Conservation (phyloP, 2,329 filamentous ascomycete genomes). For the Thielaviopsis euricoi region DNA sequence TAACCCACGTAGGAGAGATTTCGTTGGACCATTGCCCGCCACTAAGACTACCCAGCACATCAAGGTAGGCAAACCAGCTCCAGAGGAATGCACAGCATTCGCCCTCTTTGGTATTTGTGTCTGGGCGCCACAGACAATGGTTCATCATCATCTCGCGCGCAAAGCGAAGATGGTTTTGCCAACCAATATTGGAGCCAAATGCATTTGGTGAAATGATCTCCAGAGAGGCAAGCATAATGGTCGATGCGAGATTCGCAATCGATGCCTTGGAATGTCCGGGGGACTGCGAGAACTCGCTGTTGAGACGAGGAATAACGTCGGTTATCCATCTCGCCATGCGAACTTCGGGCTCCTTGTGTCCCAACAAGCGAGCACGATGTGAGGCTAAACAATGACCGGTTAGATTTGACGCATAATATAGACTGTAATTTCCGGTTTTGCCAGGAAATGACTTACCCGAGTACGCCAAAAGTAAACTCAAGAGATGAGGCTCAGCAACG, state of each 20-base stretch:
- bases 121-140: constrained; percentile 19
- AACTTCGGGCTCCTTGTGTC: constrained; percentile 56
- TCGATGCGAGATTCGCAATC: constrained; percentile 50
- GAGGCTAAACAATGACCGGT: constrained; percentile 32
- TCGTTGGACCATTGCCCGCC: constrained; percentile 36
- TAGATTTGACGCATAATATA: not conserved
- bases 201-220: constrained; percentile 71
- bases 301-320: constrained; percentile 48
- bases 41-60: constrained; percentile 57
- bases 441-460: constrained; percentile 27
- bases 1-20: constrained; percentile 29
- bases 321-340: constrained; percentile 69
- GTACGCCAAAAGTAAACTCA: constrained; percentile 65
- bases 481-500: constrained; percentile 49
- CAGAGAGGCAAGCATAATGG: constrained; percentile 70
- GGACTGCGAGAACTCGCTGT: not conserved
- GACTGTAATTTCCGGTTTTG: not conserved
- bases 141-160: constrained; percentile 56
- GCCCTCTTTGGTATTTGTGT: constrained; percentile 18
- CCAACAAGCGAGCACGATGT: constrained; percentile 58
- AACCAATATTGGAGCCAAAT: constrained; percentile 64
- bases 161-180: constrained; percentile 63
- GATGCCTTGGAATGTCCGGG: constrained; percentile 1
- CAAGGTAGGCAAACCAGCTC: constrained; percentile 72
- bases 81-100: constrained; percentile 52